Evolutionary conservation across 345 rosid species (phyloP).

Genomic region (Gossypium rotundifolium): DNA sequence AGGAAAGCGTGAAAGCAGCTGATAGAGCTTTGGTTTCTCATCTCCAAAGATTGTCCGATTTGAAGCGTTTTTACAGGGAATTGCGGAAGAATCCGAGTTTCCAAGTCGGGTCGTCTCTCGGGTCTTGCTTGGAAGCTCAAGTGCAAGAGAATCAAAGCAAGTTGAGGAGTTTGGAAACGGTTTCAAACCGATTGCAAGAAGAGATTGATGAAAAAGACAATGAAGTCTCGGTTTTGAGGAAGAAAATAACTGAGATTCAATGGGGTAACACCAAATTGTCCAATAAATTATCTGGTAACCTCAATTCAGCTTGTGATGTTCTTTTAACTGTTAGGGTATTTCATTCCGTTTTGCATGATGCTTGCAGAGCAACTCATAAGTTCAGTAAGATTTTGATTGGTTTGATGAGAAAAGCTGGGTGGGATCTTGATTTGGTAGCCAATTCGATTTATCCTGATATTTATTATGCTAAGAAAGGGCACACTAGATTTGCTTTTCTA

Average conservation of each 20-base stretch:
- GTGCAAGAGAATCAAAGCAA: slow-evolving; percentile 97
- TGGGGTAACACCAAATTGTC: slow-evolving; percentile 52
- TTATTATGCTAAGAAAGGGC: slow-evolving; percentile 47
- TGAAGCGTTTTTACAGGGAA: slow-evolving; percentile 29
- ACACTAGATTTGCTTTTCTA: slow-evolving; percentile 59
- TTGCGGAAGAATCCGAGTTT: slow-evolving; percentile 41
- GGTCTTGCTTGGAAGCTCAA: slow-evolving; percentile 77
- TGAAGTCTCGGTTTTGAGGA: slow-evolving; percentile 53
- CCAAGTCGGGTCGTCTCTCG: slow-evolving; percentile 39
- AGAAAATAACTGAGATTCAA: slow-evolving; percentile 53
- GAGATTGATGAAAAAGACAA: slow-evolving; percentile 70
- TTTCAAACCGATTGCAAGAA: slow-evolving; percentile 70
- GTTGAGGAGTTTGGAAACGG: slow-evolving; percentile 60
- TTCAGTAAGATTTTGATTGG: slow-evolving; percentile 68
- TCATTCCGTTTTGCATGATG: slow-evolving; percentile 58
- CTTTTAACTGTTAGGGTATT: slow-evolving; percentile 60
- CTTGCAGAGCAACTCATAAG: slow-evolving; percentile 48
- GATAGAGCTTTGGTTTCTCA: slow-evolving; percentile 72
- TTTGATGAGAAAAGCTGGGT: slow-evolving; percentile 79
- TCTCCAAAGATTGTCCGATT: slow-evolving; percentile 67
- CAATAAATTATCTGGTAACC: slow-evolving; percentile 43
- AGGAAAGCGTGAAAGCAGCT: slow-evolving; percentile 51
- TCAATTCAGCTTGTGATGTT: slow-evolving; percentile 48
- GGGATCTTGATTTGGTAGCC: slow-evolving; percentile 91
- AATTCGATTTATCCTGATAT: slow-evolving; percentile 54